Base-by-base conservation (phyloP, 148 eudicot species). In the Camellia granthamiana region DNA sequence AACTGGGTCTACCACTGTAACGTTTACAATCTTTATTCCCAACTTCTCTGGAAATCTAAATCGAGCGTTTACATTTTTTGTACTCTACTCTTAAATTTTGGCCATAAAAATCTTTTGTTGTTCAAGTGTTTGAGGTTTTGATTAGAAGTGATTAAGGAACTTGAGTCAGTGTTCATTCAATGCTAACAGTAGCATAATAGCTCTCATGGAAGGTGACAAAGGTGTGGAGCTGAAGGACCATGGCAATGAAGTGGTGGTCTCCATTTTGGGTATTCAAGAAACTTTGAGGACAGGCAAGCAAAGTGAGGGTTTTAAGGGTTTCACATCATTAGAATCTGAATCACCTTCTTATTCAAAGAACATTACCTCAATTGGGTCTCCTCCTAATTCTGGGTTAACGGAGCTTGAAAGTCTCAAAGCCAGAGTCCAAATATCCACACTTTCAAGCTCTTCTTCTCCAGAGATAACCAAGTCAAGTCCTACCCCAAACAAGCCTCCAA, bases 381-480 rank as follows among this genome's bases (percentile, higher is more conserved):
- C 75, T 68, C 30, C 75, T 68, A 7, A 3, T 60, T 3, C 21
- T 15, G 21, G 64, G 23, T 60, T 54, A 21, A 72, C 42, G 42
- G 38, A 51, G 5, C 5, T 3, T 51, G 43, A 52, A 18, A 72
- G 61, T 54, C 61, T 23, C 76, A 54, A 52, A 7, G 21, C 76
- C 44, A 13, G 61, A 72, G 18, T 72, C 19, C 76, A 52, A 72
- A 72, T 51, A 16, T 72, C 76, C 14, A 54, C 11, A 21, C 6
- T 12, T 12, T 13, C 61, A 54, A 30, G 76, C 44, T 54, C 44
- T 72, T 21, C 43, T 72, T 6, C 61, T 21, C 76, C 43, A 14
- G 88, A 87, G 75, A 86, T 86, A 43, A 72, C 79, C 21, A 86
- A 63, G 58, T 47, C 80, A n/a, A 85, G 88, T 58, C 72, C 88